Percentiles rank a stretch among this genome's conserved stretches.
Conservation (phyloP, 345 rosid genomes). For the Corymbia maculata region DNA sequence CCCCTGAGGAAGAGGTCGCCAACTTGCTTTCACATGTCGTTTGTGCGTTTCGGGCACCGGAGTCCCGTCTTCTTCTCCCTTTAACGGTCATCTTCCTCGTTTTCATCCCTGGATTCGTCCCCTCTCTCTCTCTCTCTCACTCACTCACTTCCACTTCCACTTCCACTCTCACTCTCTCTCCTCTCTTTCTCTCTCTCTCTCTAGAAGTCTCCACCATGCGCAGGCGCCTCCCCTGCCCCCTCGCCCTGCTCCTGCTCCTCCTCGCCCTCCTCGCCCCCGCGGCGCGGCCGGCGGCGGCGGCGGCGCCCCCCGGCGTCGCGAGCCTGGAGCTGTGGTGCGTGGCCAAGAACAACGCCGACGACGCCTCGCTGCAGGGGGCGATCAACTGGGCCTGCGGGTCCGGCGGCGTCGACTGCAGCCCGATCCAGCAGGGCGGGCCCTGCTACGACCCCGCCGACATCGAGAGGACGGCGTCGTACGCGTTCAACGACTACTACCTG, state of each 20-base stretch:
- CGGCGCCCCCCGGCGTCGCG: background rate
- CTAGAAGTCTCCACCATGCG: background rate
- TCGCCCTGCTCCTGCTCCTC: slow-evolving; percentile 8
- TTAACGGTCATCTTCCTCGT: background rate
- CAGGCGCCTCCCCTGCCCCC: background rate
- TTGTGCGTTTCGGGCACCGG: background rate
- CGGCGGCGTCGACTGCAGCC: slow-evolving; percentile 52
- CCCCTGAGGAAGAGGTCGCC: background rate
- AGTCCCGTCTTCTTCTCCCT: background rate
- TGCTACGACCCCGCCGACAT: slow-evolving; percentile 54
- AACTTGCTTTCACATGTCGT: background rate
- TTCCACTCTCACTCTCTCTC: background rate
- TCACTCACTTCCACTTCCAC: background rate
- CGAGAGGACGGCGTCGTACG: slow-evolving; percentile 61
- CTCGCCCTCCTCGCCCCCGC: background rate
- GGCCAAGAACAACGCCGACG: slow-evolving; percentile 81
- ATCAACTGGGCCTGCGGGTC: slow-evolving; percentile 77
- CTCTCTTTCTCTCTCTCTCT: background rate
- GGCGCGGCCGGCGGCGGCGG: background rate
- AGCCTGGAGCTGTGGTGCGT: slow-evolving; percentile 75
- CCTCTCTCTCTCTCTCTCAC: background rate
- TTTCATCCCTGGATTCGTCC: background rate
- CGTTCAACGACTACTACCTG: slow-evolving; percentile 68
- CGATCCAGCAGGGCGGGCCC: slow-evolving; percentile 56
- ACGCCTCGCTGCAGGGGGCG: slow-evolving; percentile 54